Conservation (phyloP, 805 yeast genomes). For the Maudiozyma turicensis region DNA sequence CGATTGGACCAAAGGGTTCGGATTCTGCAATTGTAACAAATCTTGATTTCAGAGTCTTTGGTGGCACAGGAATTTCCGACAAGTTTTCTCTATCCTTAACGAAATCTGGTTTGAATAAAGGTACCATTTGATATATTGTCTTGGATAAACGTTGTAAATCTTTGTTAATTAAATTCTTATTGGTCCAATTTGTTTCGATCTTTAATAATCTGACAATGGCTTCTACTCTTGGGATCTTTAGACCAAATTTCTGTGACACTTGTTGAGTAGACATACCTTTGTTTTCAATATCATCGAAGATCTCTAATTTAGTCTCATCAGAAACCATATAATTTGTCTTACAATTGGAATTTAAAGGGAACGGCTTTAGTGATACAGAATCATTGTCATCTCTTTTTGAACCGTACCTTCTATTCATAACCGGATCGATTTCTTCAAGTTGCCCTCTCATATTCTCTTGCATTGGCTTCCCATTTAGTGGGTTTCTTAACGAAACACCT, state of each 20-base stretch:
- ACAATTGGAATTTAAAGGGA: conserved; percentile 66
- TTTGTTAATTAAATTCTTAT: conserved; percentile 40
- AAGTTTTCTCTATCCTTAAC: conserved; percentile 48
- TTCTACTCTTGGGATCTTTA: conserved; percentile 78
- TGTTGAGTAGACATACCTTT: conserved; percentile 54
- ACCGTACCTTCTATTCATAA: no score
- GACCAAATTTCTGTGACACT: conserved; percentile 67
- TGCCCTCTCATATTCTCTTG: conserved; percentile 15
- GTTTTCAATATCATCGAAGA: conserved; percentile 45
- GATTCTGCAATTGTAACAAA: conserved; percentile 87
- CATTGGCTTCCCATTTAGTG: conserved; percentile 27
- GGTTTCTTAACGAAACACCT: conserved; percentile 31
- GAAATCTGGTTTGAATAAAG: conserved; percentile 43
- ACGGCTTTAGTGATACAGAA: conserved; percentile 49
- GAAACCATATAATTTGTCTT: conserved; percentile 56
- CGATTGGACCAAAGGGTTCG: conserved; percentile 92
- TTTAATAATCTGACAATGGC: conserved; percentile 66
- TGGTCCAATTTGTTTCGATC: conserved; percentile 54
- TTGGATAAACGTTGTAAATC: conserved; percentile 53
- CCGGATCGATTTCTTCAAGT: neutral
- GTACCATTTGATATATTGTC: conserved; percentile 73
- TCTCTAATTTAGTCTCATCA: conserved; percentile 46
- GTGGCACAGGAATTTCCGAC: conserved; percentile 90
- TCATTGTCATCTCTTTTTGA: neutral
- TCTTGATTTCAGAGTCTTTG: conserved; percentile 68